Evolutionary conservation across 2,329 filamentous ascomycete species (phyloP).

Genomic region (Aspergillus fumigatus): DNA sequence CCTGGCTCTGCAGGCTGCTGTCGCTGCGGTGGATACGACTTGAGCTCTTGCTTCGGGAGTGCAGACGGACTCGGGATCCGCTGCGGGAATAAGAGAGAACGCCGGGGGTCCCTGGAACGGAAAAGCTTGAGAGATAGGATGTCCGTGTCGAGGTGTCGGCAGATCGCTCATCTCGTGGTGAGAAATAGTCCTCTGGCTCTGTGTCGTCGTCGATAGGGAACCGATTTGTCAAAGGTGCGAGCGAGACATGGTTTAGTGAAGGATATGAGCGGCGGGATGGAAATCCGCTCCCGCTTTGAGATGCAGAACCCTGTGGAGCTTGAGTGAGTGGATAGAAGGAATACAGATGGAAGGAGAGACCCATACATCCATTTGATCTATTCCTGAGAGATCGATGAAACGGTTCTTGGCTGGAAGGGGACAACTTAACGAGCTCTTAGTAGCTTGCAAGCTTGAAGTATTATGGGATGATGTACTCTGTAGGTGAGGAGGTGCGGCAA

Average conservation of each 20-base stretch:
- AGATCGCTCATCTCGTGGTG: slow-evolving; percentile 13
- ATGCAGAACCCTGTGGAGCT: slow-evolving; percentile 19
- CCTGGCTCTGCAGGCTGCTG: slow-evolving; percentile 29
- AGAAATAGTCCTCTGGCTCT: slow-evolving; percentile 32
- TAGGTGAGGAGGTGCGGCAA: background rate
- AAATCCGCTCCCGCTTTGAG: slow-evolving; percentile 19
- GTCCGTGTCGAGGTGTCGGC: slow-evolving; percentile 29
- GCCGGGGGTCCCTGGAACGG: slow-evolving; percentile 41
- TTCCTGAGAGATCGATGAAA: background rate
- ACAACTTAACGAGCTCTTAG: background rate
- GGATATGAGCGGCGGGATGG: slow-evolving; percentile 53
- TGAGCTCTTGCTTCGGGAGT: slow-evolving; percentile 32
- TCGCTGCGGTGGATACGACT: slow-evolving; percentile 32
- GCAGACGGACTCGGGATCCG: slow-evolving; percentile 32
- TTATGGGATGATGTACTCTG: background rate
- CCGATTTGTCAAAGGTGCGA: slow-evolving; percentile 55
- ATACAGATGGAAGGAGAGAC: background rate
- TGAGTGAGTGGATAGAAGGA: background rate
- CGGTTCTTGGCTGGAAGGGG: background rate
- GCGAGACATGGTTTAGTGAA: slow-evolving; percentile 55
- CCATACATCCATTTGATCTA: slow-evolving; percentile 21
- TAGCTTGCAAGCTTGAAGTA: background rate
- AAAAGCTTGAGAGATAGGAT: slow-evolving; percentile 40
- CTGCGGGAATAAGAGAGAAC: slow-evolving; percentile 41
- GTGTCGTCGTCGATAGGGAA: slow-evolving; percentile 48